Percentiles rank a stretch among this genome's conserved stretches.
Conservation (phyloP, 805 yeast species). For the Kodamaea kaohsiungensis region DNA sequence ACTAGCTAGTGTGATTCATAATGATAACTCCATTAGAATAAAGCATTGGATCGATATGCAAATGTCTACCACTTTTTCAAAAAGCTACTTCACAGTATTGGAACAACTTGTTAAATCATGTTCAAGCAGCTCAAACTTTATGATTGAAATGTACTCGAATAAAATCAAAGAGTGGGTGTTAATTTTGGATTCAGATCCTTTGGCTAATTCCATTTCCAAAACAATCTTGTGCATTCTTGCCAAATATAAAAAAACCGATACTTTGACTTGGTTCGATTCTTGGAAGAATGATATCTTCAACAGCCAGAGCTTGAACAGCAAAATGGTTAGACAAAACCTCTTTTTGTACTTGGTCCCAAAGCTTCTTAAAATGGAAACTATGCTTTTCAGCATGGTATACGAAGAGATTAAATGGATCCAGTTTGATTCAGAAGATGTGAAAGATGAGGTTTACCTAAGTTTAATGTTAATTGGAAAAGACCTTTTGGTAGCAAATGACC, state of each 20-base stretch:
- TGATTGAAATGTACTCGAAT: constrained; percentile 45
- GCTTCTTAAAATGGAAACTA: constrained; percentile 54
- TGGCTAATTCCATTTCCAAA: constrained; percentile 70
- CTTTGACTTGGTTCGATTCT: constrained; percentile 45
- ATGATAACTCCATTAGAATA: background rate
- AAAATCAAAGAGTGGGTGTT: constrained; percentile 51
- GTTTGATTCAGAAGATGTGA: constrained; percentile 22
- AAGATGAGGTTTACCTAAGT: constrained; percentile 47
- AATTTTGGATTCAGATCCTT: constrained; percentile 54
- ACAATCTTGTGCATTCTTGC: constrained; percentile 40
- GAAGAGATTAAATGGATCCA: constrained; percentile 26
- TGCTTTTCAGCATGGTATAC: constrained; percentile 43
- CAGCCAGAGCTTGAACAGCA: constrained; percentile 31
- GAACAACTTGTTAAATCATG: constrained; percentile 54
- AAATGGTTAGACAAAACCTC: constrained; percentile 44
- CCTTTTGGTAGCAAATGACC: constrained; percentile 8
- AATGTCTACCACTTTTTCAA: constrained; percentile 45
- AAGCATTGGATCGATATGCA: constrained; percentile 48
- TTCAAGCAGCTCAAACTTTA: constrained; percentile 36
- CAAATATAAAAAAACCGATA: constrained; percentile 12
- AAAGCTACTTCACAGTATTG: constrained; percentile 61
- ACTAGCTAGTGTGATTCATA: constrained; percentile 17
- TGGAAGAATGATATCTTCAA: constrained; percentile 49
- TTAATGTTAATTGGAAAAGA: constrained; percentile 42
- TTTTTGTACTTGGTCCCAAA: constrained; percentile 63